A percentile compares a stretch with the other conserved stretches of the same genome.
Conservation (phyloP, 129 eudicot genomes). For the Lactuca sativa region DNA sequence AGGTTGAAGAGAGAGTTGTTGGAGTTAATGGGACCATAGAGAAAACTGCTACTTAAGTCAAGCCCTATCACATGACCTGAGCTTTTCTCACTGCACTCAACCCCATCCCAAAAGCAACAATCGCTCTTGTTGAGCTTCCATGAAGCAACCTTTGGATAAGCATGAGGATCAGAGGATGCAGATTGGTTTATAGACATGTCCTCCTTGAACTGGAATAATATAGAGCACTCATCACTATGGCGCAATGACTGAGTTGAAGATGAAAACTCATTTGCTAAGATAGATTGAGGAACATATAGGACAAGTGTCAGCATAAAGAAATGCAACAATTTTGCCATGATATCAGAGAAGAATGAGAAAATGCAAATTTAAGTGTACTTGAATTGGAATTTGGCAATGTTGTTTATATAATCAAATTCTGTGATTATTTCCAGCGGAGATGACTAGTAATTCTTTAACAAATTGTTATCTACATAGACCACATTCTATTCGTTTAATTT, state of each 20-base stretch:
- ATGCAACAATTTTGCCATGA: constrained; percentile 8
- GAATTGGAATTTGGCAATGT: too few relatives aligned
- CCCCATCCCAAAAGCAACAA: constrained; percentile 33
- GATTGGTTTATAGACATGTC: neutral
- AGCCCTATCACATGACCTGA: constrained; percentile 22
- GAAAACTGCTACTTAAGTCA: constrained; percentile 28
- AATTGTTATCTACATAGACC: too few relatives aligned
- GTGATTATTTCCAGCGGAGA: too few relatives aligned
- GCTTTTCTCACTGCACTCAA: constrained; percentile 16
- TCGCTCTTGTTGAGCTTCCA: constrained; percentile 4
- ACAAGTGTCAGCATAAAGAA: neutral
- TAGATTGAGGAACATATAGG: neutral
- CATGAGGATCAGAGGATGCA: neutral
- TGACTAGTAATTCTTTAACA: too few relatives aligned
- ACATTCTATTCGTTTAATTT: too few relatives aligned
- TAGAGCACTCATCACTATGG: constrained; percentile 9
- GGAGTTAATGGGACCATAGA: constrained; percentile 13
- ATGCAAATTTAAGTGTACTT: too few relatives aligned
- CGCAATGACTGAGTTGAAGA: neutral
- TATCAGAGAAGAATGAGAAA: neutral
- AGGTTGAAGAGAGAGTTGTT: constrained; percentile 18
- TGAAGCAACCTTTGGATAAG: constrained; percentile 11
- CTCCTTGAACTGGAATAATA: constrained; percentile 14
- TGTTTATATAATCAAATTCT: too few relatives aligned
- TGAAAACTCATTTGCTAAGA: neutral